Base-by-base conservation (phyloP, 257 asterid genomes). In the Scutellaria barbata region DNA sequence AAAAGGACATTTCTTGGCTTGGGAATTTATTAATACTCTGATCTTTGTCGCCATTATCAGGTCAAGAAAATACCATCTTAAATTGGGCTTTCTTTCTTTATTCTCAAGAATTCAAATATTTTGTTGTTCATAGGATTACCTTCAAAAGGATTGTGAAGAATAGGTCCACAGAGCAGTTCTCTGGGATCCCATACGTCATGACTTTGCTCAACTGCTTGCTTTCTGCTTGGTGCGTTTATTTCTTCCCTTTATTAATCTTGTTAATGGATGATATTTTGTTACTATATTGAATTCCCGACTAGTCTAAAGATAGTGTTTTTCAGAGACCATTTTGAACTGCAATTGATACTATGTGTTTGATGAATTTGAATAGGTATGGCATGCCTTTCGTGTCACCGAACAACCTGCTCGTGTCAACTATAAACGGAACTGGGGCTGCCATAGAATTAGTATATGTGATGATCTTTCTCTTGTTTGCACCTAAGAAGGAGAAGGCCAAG, bases 191-290 rank as follows among this genome's bases (percentile, higher is more conserved):
- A 14, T 93, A 93, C 60, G 84, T 80, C 58, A 88, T 93, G 97
- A 86, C 98, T 58, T 57, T 88, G 80, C 93, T 87, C 84, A 93
- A 90, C 81, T 90, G 97, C 88, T 80, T 93, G 81, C 89, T 93
- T 14, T 88, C 96, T 42, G 85, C 87, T 10, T 90, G 97, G 98
- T 93, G 7, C 33, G 60, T 72, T 22, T 0, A n/a, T 68, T 74
- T 74, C 41, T 46, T 64, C 62, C 25, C 12, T 59, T 58, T 63
- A 1, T 66, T 3, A 10, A 5, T 35, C 1, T 5, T 13, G 6
- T 62, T 10, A 0, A 25, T 14, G 30, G 30, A 3, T 25, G 30
- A 1, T 25, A 25, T 25, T 25, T 25, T 25, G 30, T 25, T 25
- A 25, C 30, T 25, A 25, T 25, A 25, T 25, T 25, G 30, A 25